Evolutionary conservation across 768 basidiomycete genomes (phyloP).

Genomic region (Agrocybe pediades): DNA sequence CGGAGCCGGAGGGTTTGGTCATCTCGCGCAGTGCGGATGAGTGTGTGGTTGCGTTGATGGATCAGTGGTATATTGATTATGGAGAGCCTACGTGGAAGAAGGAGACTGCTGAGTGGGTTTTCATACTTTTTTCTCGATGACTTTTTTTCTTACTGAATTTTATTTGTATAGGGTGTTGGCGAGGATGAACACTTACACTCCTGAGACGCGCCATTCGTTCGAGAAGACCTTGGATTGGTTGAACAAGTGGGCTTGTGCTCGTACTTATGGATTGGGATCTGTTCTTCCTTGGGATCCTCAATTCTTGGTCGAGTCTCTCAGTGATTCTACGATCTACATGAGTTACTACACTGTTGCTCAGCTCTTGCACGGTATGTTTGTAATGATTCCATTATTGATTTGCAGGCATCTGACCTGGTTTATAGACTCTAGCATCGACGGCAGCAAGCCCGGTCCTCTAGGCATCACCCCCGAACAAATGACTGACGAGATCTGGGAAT

Average conservation of each 20-base stretch:
- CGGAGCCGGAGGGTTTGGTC: conserved; percentile 92
- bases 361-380: conserved; percentile 82
- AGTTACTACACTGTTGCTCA: conserved; percentile 95
- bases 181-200: conserved; percentile 86
- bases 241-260: conserved; percentile 99
- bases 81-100: conserved; percentile 90
- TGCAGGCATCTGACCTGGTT: not conserved
- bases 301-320: conserved; percentile 95
- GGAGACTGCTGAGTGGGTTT: conserved; percentile 75
- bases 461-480: conserved; percentile 89
- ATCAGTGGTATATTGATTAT: conserved; percentile 99
- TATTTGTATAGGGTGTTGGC: conserved; percentile 60
- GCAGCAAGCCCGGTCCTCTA: conserved; percentile 76
- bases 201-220: conserved; percentile 92
- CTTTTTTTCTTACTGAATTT: conserved; percentile 6
- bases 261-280: conserved; percentile 94
- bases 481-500: conserved; percentile 98
- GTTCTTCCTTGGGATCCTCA: conserved; percentile 96
- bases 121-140: not conserved
- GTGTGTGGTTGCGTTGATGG: conserved; percentile 97
- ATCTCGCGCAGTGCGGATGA: conserved; percentile 93
- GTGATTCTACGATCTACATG: conserved; percentile 99
- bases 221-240: conserved; percentile 93
- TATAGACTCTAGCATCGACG: conserved; percentile 73
- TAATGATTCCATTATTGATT: not conserved